These are phyloP conservation scores for Zalaria sp. DNA, from an alignment of 2,329 filamentous ascomycete species.

Conservation along the genomic window DNA sequence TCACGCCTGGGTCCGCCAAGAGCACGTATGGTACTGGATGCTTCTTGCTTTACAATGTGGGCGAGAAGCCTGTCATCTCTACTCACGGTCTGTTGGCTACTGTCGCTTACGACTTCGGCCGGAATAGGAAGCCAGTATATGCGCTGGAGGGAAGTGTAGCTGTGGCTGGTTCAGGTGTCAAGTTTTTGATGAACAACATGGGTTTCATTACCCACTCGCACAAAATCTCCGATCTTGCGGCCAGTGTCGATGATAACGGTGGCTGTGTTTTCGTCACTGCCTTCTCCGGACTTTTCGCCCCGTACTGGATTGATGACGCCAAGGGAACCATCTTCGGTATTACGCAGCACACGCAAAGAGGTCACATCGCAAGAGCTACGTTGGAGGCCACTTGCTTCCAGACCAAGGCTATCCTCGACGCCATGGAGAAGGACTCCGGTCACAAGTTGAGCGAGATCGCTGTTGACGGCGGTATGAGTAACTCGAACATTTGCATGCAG, in stretches of 20 bases:
- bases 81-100: constrained; percentile 68
- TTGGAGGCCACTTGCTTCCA: constrained; percentile 82
- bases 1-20: constrained; percentile 66
- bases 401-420: constrained; percentile 77
- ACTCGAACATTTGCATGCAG: constrained; percentile 77
- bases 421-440: constrained; percentile 73
- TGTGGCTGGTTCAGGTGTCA: constrained; percentile 67
- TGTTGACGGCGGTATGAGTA: constrained; percentile 77
- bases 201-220: constrained; percentile 46
- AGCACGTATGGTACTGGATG: constrained; percentile 82
- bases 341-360: constrained; percentile 67
- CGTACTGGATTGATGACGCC: constrained; percentile 83
- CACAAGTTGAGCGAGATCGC: constrained; percentile 58
- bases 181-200: constrained; percentile 54
- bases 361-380: constrained; percentile 73
- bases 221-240: constrained; percentile 46
- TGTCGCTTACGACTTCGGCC: constrained; percentile 65
- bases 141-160: constrained; percentile 75
- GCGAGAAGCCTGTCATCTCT: constrained; percentile 66
- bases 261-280: constrained; percentile 73
- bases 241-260: constrained; percentile 54
- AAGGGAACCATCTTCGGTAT: constrained; percentile 70
- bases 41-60: constrained; percentile 76
- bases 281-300: constrained; percentile 75
- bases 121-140: constrained; percentile 51